Evolutionary conservation across 176 grass and related monocot species (phyloP), one percentile per base, ranked within the genome.

Genomic region (Phoenix roebelenii): DNA sequence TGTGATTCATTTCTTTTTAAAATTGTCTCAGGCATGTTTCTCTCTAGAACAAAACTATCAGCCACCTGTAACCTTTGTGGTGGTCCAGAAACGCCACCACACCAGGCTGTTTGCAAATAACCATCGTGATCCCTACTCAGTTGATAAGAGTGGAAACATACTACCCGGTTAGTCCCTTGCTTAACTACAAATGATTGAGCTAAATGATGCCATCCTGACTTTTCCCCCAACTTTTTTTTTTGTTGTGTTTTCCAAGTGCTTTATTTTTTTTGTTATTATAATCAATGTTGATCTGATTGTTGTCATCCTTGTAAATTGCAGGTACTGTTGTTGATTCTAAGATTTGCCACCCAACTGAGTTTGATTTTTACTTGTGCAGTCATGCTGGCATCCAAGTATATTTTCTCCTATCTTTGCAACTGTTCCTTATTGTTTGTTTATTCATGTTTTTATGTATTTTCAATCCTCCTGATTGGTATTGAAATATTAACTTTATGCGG

Each of bases 281-380:
- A 44, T 44, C 2, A 44, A 44, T 44, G 35, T 44, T 44, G 35
- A 39, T 39, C 9, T 39, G 35, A 10, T 39, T 39, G 35, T 39
- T 12, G 10, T 12, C 35, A 39, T 39, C 35, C 9, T 23, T 59
- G 35, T 1, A 0, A 50, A 55, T 67, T 68, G 58, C 49, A 97
- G 93, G 93, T 52, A 97, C 87, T 25, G 79, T 97, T 16, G 87
- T 97, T 7, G 93, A 97, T 64, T 77, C 75, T 16, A 91, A 83
- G 74, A 97, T 97, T 52, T 97, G 87, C 64, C 93, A 97, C 24
- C 93, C 93, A 7, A 97, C 87, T 5, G 87, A 91, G 60, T 97
- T 97, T 2, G 87, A 91, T 16, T 97, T 91, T 59, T 97, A 85
- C 70, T 61, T 97, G 28, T 91, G 93, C 77, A 97, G 93, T 71